These are phyloP conservation scores for Fraxinus platypoda DNA, from an alignment of 305 asterid species.

Conservation along the genomic window DNA sequence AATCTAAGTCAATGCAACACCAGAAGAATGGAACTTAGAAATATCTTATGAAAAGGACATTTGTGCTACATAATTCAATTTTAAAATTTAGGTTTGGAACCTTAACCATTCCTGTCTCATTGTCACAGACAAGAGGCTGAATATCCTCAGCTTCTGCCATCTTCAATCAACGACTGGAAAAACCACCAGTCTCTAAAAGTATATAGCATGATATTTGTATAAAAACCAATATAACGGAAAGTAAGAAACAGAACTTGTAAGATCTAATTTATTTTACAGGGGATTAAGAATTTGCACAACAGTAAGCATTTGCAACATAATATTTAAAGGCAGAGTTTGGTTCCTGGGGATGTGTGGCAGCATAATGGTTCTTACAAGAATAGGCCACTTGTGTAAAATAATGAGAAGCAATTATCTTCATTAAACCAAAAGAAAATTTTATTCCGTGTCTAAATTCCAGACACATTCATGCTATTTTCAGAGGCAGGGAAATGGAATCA, in stretches of 20 bases:
- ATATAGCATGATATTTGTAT: not conserved
- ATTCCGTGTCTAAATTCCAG: not conserved
- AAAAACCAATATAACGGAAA: not conserved
- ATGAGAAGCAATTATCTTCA: not conserved
- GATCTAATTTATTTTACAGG: not conserved
- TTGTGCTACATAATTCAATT: not conserved
- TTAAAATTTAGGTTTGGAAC: slow-evolving; percentile 12
- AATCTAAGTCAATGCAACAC: not conserved
- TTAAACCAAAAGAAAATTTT: not conserved
- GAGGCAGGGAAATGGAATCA: not conserved
- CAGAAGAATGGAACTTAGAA: not conserved
- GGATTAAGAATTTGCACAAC: not conserved
- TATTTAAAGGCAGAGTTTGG: not conserved
- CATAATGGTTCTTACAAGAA: not conserved
- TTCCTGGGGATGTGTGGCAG: not conserved
- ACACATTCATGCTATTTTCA: not conserved
- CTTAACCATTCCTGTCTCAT: slow-evolving; percentile 39
- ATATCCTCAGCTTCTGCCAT: slow-evolving; percentile 34
- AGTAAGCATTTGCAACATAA: not conserved
- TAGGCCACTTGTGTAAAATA: not conserved
- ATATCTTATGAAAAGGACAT: not conserved
- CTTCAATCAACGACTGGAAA: not conserved
- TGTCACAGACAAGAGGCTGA: slow-evolving; percentile 35
- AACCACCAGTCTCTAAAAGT: not conserved
- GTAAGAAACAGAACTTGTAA: not conserved